These are phyloP conservation scores for Botryosphaeria dothidea DNA, from an alignment of 2,329 filamentous ascomycete species.

Conservation along the genomic window DNA sequence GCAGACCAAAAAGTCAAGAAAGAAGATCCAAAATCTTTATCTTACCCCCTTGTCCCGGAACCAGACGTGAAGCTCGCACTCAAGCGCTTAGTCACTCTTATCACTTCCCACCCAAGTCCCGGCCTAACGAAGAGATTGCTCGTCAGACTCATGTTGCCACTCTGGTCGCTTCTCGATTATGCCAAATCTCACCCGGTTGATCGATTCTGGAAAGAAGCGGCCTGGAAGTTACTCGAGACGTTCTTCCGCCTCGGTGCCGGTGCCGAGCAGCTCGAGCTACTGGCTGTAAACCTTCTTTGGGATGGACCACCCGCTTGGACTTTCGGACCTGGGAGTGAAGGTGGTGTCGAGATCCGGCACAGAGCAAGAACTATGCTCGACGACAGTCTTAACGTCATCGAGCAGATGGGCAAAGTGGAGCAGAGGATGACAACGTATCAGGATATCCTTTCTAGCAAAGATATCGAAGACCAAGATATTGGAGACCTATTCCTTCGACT, in stretches of 20 bases:
- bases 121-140: conserved; percentile 65
- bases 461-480: conserved; percentile 57
- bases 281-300: conserved; percentile 60
- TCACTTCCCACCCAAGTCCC: conserved; percentile 66
- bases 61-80: conserved; percentile 54
- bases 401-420: conserved; percentile 32
- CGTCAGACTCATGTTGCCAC: conserved; percentile 57
- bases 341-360: conserved; percentile 54
- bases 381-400: conserved; percentile 87
- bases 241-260: conserved; percentile 61
- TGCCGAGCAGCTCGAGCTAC: conserved; percentile 47
- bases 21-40: conserved; percentile 9
- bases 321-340: conserved; percentile 50
- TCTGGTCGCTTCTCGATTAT: conserved; percentile 66
- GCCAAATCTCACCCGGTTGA: conserved; percentile 32
- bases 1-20: neutral
- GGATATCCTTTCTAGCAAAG: conserved; percentile 47
- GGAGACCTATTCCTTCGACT: conserved; percentile 61
- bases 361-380: conserved; percentile 79
- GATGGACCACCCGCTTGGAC: conserved; percentile 56
- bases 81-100: conserved; percentile 56
- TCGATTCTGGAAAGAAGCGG: conserved; percentile 49
- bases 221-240: conserved; percentile 52
- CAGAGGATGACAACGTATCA: conserved; percentile 29
- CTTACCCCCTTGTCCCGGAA: conserved; percentile 46